Base-by-base conservation (phyloP, 495 filamentous ascomycete species). In the Xylaria nigripes region DNA sequence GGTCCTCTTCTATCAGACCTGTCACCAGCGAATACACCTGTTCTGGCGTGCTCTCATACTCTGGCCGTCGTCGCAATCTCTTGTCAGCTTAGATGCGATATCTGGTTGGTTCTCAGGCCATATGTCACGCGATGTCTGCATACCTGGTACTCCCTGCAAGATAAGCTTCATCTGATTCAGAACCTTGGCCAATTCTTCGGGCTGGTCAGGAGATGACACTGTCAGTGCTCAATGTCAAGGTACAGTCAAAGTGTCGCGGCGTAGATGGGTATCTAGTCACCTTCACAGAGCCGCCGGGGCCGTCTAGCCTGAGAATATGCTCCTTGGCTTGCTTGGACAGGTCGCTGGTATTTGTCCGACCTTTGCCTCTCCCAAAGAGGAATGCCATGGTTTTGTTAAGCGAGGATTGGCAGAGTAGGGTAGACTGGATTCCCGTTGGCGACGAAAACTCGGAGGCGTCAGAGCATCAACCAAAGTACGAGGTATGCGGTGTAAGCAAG, bases 121-220 rank as follows among this genome's bases (percentile, higher is more conserved):
- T 38, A 6, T 27, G 8, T 15, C 6, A 25, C 8, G n/a, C 5
- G 13, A 41, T 34, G 32, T 40, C 42, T 27, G 65, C 65, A 54
- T 72, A 90, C 87, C 87, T 71, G 84, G 82, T 54, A 87, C 91
- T 52, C 89, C 89, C 74, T 91, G 87, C 21, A 93, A 78, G 48
- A 89, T 77, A 45, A 89, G 68, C 68, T 93, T 93, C 80, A 90
- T 89, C 66, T 92, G 87, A 18, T 78, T 75, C 21, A 95, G 79
- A 56, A 87, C 75, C 68, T 85, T 88, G 34, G 86, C 81, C 45
- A 89, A 74, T 60, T 90, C 86, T 64, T 90, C 86, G 57, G 84
- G 81, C 61, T 81, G 42, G 19, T 50, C 30, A 12, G 25, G 32
- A 21, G 43, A 45, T 1, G 22, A 21, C 46, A 45, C 53, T 29